Percentiles rank a stretch among this genome's conserved stretches.
Conservation (phyloP, 805 yeast species). For the Jamesozyma hellenica region DNA sequence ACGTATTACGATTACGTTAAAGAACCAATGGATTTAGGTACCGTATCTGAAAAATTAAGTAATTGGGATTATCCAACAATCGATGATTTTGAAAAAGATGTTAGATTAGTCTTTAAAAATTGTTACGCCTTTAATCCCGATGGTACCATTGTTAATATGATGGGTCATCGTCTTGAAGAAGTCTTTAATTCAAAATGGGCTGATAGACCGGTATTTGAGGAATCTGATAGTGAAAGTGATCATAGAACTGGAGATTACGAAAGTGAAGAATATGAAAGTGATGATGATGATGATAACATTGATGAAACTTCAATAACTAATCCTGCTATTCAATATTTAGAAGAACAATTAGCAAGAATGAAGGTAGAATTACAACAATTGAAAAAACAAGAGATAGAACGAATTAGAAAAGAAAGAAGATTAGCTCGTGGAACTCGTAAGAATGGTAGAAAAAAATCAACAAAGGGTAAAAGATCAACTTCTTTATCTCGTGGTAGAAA, state of each 20-base stretch:
- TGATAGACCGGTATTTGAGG: conserved; percentile 66
- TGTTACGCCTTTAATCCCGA: conserved; percentile 92
- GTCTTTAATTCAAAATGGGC: conserved; percentile 83
- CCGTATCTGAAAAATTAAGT: conserved; percentile 67
- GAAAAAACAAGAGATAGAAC: conserved; percentile 67
- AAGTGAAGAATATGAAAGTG: conserved; percentile 14
- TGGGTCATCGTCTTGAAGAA: conserved; percentile 88
- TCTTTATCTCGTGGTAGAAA: conserved; percentile 27
- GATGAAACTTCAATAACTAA: conserved; percentile 60
- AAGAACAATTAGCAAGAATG: conserved; percentile 79
- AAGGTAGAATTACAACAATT: conserved; percentile 71
- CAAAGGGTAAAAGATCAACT: background rate
- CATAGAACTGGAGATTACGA: conserved; percentile 30
- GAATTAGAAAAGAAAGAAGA: conserved; percentile 51
- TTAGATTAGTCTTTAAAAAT: conserved; percentile 73
- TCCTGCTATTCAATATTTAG: conserved; percentile 84
- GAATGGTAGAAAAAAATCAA: conserved; percentile 16
- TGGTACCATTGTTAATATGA: conserved; percentile 89
- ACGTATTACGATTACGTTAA: conserved; percentile 78
- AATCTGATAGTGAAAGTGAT: conserved; percentile 36
- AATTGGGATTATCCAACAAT: conserved; percentile 85
- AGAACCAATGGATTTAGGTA: conserved; percentile 90
- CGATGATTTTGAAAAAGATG: conserved; percentile 77
- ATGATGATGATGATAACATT: conserved; percentile 45
- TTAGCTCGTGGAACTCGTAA: conserved; percentile 26